Base-by-base conservation (phyloP, 2,329 filamentous ascomycete species). In the Tolypocladium amazonense region DNA sequence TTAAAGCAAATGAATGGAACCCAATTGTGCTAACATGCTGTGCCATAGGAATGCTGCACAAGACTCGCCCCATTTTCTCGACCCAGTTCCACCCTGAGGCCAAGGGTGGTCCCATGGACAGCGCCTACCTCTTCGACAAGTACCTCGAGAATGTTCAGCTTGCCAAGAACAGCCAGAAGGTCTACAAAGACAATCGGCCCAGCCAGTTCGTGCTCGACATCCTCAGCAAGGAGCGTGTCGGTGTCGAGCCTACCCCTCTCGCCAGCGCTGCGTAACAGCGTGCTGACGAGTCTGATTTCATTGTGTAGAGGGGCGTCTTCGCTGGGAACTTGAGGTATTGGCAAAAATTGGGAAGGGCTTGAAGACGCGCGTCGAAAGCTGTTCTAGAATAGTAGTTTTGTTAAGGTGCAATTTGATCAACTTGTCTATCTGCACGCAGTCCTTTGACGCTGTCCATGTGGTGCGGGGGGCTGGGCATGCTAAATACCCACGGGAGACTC, bases 61-160 rank as follows among this genome's bases (percentile, higher is more conserved):
- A 89, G 77, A 89, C 89, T 61, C 90, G 93, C 41, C 94, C 94
- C 63, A 99, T 99, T 73, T 97, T 99, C 83, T 93, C 90, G 64
- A 96, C 92, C 30, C 94, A 99, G 77, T 99, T 99, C 86, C 94
- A 99, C 73, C 94, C 94, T 20, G 94, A 99, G 78, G 94, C 94
- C 67, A 96, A 96, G 82, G 94, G 94, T 62, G 94, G 94, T 59
- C 94, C 94, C 59, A 89, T 96, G 77, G 94, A 99, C 80, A 95
- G 90, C 64, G 87, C 90, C 2, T 97, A 96, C 77, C 83, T 99
- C 62, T 99, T 99, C 71, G 94, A 99, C 77, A 91, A 90, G 79
- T 99, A 97, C 78, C 79, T 97, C 54, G 86, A 96, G 73, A 93
- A 88, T 69, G 92, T 97, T 41, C 82, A 86, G 73, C 84, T 89